Base-by-base conservation (phyloP, 2,329 filamentous ascomycete genomes). In the Calonectria ilicicola region DNA sequence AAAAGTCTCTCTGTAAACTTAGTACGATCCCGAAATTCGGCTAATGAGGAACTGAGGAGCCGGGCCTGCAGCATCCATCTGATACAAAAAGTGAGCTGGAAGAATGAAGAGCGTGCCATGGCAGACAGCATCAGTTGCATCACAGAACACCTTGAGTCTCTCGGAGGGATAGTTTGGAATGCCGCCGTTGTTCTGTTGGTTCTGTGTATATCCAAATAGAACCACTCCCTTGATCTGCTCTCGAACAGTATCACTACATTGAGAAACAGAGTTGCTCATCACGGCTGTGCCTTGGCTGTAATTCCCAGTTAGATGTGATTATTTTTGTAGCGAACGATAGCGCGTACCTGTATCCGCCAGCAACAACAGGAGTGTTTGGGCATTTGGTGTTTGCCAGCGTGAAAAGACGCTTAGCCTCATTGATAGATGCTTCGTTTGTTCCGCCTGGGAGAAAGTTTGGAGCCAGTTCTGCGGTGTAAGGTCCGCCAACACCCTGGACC, bases 401-500 rank as follows among this genome's bases (percentile, higher is more conserved):
- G 76, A 87, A 85, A 40, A 86, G 82, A 3, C 80, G 77, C 42
- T 82, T 82, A 29, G 84, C 86, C 67, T 86, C 86, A 1, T 80
- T 70, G 70, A 88, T 87, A 42, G 85, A 83, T 7, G 73, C 80
- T 7, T 51, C 51, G 40, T 80, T 80, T 1, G 85, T 86, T 47
- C 85, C 85, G 3, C 79, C 74, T 5, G 84, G 82, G 0, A 85
- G 80, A 47, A 82, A 79, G 74, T 87, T 87, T 40, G 81, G 79
- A 0, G 76, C 69, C 0, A 86, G 49, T 1, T 74, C 75, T 0
- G 85, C 86, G 1, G 69, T 77, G 78, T 88, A 88, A 1, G 80
- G 74, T n/a, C 81, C 81, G 5, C 83, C 83, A 19, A 88, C 85
- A n/a, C 87, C 87, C 75, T 88, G 86, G 26, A 87, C 82, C 83